A percentile compares a stretch with the other conserved stretches of the same genome.
Evolutionary conservation across 2,329 filamentous ascomycete genomes (phyloP).

Genomic region (Tolypocladium ophioglossoides): DNA sequence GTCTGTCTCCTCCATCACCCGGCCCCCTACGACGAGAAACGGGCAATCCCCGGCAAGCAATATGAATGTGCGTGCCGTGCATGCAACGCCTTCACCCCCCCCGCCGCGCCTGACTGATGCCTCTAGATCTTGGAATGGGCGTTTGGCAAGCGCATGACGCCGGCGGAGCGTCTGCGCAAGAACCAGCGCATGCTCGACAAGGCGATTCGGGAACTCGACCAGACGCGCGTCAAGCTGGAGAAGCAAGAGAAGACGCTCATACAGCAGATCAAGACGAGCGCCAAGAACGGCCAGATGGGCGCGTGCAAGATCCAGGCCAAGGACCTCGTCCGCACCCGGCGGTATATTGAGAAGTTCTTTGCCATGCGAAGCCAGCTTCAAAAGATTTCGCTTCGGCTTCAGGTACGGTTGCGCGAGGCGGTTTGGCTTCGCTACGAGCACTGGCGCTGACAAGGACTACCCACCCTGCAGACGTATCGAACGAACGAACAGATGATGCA

Average conservation of each 20-base stretch:
- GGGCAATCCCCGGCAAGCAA: slow-evolving; percentile 8
- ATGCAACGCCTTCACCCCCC: slow-evolving; percentile 2
- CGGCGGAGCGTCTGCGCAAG: slow-evolving; percentile 79
- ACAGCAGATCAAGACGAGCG: slow-evolving; percentile 93
- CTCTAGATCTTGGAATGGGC: slow-evolving; percentile 91
- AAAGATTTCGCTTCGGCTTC: slow-evolving; percentile 87
- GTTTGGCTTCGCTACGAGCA: too few relatives aligned
- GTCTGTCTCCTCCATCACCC: not conserved
- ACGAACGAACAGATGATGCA: slow-evolving; percentile 99
- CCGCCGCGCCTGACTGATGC: slow-evolving; percentile 9
- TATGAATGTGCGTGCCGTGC: slow-evolving; percentile 44
- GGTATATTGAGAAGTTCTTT: slow-evolving; percentile 97
- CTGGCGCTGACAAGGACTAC: slow-evolving; percentile 6
- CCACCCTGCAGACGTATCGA: slow-evolving; percentile 63
- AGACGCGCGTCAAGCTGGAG: slow-evolving; percentile 90
- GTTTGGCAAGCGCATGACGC: slow-evolving; percentile 98
- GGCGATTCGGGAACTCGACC: slow-evolving; percentile 90
- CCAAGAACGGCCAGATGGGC: slow-evolving; percentile 97
- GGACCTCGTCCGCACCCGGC: slow-evolving; percentile 83
- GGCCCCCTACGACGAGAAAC: not conserved
- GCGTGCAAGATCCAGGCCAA: slow-evolving; percentile 98
- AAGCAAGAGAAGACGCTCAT: slow-evolving; percentile 98
- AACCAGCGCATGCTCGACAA: slow-evolving; percentile 96
- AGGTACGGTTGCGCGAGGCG: slow-evolving; percentile 43
- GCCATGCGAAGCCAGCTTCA: slow-evolving; percentile 95